phyloP scores from a whole-genome alignment of 257 asterid genomes.

The Primulina tabacum region DNA sequence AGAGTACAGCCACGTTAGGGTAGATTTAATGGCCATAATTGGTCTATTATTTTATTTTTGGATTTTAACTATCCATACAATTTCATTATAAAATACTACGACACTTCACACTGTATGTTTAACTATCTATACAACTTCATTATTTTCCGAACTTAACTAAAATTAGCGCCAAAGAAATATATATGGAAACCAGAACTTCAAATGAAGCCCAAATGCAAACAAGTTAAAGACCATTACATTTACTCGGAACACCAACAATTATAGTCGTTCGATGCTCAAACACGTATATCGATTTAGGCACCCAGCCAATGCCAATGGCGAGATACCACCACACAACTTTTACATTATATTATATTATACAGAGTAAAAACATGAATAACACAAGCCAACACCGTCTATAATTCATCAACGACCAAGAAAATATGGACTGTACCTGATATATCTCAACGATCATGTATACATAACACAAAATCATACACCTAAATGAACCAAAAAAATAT shows the following conservation, averaged over 20 bases:
- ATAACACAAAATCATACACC: conserved; percentile 40
- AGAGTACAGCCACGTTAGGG: too few relatives aligned
- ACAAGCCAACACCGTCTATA: conserved; percentile 43
- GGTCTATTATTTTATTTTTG: too few relatives aligned
- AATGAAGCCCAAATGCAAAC: too few relatives aligned
- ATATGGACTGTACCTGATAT: conserved; percentile 15
- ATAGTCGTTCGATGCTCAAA: background rate
- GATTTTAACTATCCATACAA: too few relatives aligned
- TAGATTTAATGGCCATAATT: too few relatives aligned
- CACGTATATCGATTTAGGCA: background rate
- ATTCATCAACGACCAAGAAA: conserved; percentile 41
- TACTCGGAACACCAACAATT: background rate
- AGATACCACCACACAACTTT: conserved; percentile 33
- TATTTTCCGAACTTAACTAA: too few relatives aligned
- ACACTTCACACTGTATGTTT: too few relatives aligned
- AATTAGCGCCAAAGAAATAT: too few relatives aligned
- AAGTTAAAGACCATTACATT: background rate
- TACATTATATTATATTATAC: conserved; percentile 39
- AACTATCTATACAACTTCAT: too few relatives aligned
- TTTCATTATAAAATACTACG: too few relatives aligned
- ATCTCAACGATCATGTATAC: conserved; percentile 40
- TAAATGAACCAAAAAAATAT: conserved; percentile 29
- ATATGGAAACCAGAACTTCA: too few relatives aligned
- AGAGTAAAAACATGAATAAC: conserved; percentile 33
- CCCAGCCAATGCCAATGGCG: conserved; percentile 6